phyloP scores from a whole-genome alignment of 345 rosid species.

The Ceriops decandra region DNA sequence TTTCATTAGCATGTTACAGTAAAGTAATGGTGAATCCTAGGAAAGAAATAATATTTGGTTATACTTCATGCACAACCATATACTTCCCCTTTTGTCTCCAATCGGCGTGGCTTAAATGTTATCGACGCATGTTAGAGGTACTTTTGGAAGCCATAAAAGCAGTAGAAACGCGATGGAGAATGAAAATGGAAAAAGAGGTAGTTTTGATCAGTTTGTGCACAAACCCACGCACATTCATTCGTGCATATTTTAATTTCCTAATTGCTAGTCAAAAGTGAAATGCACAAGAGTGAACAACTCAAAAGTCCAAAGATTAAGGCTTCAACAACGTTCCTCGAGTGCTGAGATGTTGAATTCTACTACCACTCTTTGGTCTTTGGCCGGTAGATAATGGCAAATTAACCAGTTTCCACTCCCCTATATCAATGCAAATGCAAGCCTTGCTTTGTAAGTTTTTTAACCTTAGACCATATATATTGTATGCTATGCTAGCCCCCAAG shows the following conservation, averaged over 20 bases:
- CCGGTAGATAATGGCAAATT: background rate
- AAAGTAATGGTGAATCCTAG: background rate
- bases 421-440: no score
- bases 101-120: slow-evolving; percentile 26
- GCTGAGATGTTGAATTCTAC: slow-evolving; percentile 29
- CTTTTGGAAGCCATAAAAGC: slow-evolving; percentile 30
- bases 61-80: slow-evolving; percentile 10
- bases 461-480: no score
- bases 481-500: no score
- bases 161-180: slow-evolving; percentile 13
- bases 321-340: slow-evolving; percentile 48
- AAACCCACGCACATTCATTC: background rate
- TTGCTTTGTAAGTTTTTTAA: no score
- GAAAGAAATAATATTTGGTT: slow-evolving; percentile 7
- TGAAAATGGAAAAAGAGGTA: slow-evolving; percentile 8
- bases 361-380: slow-evolving; percentile 16
- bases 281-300: slow-evolving; percentile 41
- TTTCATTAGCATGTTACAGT: slow-evolving; percentile 35
- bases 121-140: slow-evolving; percentile 7
- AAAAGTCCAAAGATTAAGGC: slow-evolving; percentile 38
- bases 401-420: background rate
- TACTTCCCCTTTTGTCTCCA: slow-evolving; percentile 9
- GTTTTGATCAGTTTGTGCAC: slow-evolving; percentile 17
- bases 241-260: background rate
- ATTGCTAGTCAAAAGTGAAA: slow-evolving; percentile 41